A percentile compares a stretch with the other conserved stretches of the same genome.
Conservation (phyloP, 2,329 filamentous ascomycete genomes). For the Colletotrichum sp. region DNA sequence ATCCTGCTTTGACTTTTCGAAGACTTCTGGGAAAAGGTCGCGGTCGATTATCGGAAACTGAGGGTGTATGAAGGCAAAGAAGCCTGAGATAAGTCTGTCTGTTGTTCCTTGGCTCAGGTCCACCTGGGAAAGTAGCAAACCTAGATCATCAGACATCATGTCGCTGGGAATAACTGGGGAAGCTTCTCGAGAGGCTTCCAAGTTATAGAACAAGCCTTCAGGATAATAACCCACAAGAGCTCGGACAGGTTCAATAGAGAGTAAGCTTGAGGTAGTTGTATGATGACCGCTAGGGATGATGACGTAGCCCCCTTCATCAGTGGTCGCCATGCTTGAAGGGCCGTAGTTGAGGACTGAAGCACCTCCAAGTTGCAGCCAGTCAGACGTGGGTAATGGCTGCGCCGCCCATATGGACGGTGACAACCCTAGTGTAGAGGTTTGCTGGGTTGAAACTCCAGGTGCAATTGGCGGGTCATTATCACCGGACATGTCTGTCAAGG, state of each 20-base stretch:
- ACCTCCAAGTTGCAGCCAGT: too few relatives aligned
- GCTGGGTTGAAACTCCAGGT: too few relatives aligned
- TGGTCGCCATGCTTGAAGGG: too few relatives aligned
- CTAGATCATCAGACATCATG: not conserved
- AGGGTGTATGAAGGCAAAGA: not conserved
- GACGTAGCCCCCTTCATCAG: not conserved
- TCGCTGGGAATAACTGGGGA: not conserved
- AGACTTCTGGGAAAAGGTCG: not conserved
- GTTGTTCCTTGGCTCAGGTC: not conserved
- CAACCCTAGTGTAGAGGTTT: too few relatives aligned
- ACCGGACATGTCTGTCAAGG: too few relatives aligned
- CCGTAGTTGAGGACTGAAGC: too few relatives aligned
- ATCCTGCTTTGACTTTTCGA: not conserved
- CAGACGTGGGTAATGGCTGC: too few relatives aligned
- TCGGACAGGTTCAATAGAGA: not conserved
- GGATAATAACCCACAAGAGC: not conserved
- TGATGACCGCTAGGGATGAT: not conserved
- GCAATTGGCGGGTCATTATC: too few relatives aligned
- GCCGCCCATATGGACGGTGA: too few relatives aligned
- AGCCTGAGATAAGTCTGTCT: not conserved
- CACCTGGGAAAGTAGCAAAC: not conserved
- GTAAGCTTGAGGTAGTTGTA: not conserved
- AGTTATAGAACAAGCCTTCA: not conserved
- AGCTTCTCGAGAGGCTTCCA: not conserved
- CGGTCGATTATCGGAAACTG: not conserved